Evolutionary conservation across 2,329 filamentous ascomycete genomes (phyloP), one percentile per base, ranked within the genome.

Genomic region (Trichoderma cornu-damae): DNA sequence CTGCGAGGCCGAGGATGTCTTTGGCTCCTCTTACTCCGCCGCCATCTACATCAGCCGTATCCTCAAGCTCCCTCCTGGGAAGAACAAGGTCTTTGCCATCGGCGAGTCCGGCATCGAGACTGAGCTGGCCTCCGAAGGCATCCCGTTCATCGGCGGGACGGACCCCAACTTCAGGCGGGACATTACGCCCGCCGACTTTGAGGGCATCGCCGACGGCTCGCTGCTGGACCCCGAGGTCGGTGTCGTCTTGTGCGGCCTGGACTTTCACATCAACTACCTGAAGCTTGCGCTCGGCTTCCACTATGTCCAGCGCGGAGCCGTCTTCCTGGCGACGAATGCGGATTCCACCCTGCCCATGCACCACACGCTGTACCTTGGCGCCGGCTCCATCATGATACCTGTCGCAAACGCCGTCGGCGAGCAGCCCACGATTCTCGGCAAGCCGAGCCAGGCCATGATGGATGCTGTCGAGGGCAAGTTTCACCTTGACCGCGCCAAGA

Each of bases 381-480:
- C 94, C 1, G 94, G 94, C 1, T 87, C 89, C 2, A 86, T 90
- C 62, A 86, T 87, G 49, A 84, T 89, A 24, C 90, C 91, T 2
- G 74, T 99, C 59, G 79, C 87, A 54, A 87, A 88, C 70, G 90
- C 90, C 78, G 78, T 82, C 3, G 79, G 78, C 16, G 74, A 83
- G 69, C 79, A 88, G 66, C 93, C 94, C 1, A 73, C 90, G 30
- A 85, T 89, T 3, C 76, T 97, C 38, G 94, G 94, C 0, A 99
- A 99, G 76, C 94, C 94, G 3, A 96, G 90, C 70, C 91, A 96
- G 76, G 93, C 93, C 3, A 99, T 99, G 94, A 96, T 99, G 93
- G 93, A 97, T 71, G 91, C 94, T 3, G 88, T 99, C 58, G 93
- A 97, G 77, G 93, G 93, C 59, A 96, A 96, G 73, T 96, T 97